Base-by-base conservation (phyloP, 495 filamentous ascomycete genomes). In the Clohesyomyces aquaticus region DNA sequence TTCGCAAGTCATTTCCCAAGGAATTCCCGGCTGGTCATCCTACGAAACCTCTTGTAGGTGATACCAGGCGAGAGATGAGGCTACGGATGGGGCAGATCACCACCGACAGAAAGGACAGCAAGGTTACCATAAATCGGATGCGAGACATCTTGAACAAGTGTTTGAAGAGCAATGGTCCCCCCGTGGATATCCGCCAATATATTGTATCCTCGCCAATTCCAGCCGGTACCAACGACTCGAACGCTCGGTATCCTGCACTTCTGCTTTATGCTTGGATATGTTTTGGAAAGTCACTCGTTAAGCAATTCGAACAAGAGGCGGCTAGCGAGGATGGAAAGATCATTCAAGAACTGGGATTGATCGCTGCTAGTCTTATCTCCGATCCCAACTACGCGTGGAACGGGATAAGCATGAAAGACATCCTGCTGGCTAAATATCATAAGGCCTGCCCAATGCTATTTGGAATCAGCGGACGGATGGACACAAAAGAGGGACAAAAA, bases 361-460 rank as follows among this genome's bases (percentile, higher is more conserved):
- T 91, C 19, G 80, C 87, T 0, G 87, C 86, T 18, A 83, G 86
- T 48, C 83, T 93, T 22, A 93, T 96, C 70, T 86, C 91, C 2
- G 77, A 81, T 19, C 77, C 83, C 0, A 74, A 81, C 0, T 88
- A 91, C 67, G 76, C 80, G 18, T 91, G 88, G 81, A 82, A 89
- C 27, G 90, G 88, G 1, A 74, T 79, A 29, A 83, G 86, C 12
- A 78, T 98, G 66, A 88, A 91, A 45, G 93, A 97, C 65, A 88
- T 98, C 54, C 75, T 98, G 21, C 83, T 95, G 71, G 91, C 94
- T 27, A 96, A 98, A 72, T 88, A 90, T 63, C 85, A 90, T 42
- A 79, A 87, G 4, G 80, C 84, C 25, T 96, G 91, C 69, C 93
- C 95, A 3, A 87, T 91, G 11, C 79, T 99, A 11, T 98, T 90